phyloP scores from a whole-genome alignment of 2,329 filamentous ascomycete species.

The Exserohilum turcica region DNA sequence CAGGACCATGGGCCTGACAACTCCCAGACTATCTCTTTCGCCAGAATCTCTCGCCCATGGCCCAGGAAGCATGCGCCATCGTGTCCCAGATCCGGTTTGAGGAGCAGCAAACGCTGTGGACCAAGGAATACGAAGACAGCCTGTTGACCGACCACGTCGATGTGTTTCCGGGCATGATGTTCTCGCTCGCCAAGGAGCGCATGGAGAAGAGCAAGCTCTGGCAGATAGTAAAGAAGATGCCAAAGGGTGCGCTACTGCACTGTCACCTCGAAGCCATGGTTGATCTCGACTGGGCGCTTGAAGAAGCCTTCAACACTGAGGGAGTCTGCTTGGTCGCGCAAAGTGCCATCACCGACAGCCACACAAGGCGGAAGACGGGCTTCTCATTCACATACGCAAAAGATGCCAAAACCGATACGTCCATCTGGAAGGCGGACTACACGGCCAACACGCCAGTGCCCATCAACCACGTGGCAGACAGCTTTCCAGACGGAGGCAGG shows the following conservation, averaged over 20 bases:
- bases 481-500: constrained; percentile 74
- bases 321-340: constrained; percentile 74
- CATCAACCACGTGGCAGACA: constrained; percentile 66
- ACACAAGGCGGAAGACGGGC: constrained; percentile 59
- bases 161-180: constrained; percentile 91
- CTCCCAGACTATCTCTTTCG: constrained; percentile 70
- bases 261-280: constrained; percentile 92
- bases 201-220: constrained; percentile 87
- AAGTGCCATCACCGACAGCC: constrained; percentile 59
- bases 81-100: constrained; percentile 78
- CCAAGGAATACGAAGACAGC: constrained; percentile 70
- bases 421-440: constrained; percentile 73
- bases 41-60: constrained; percentile 77
- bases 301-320: constrained; percentile 70
- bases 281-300: constrained; percentile 79
- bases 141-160: constrained; percentile 68
- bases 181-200: constrained; percentile 78
- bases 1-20: constrained; percentile 31
- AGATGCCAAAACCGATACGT: constrained; percentile 47
- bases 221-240: constrained; percentile 83
- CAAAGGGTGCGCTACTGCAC: constrained; percentile 85
- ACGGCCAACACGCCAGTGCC: constrained; percentile 63
- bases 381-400: constrained; percentile 64
- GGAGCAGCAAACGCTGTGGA: constrained; percentile 80
- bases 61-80: constrained; percentile 76